A percentile compares a stretch with the other conserved stretches of the same genome.
These are phyloP conservation scores for Saccharomyces pastorianus DNA, from an alignment of 1,139 yeast genomes.

Conservation along the genomic window DNA sequence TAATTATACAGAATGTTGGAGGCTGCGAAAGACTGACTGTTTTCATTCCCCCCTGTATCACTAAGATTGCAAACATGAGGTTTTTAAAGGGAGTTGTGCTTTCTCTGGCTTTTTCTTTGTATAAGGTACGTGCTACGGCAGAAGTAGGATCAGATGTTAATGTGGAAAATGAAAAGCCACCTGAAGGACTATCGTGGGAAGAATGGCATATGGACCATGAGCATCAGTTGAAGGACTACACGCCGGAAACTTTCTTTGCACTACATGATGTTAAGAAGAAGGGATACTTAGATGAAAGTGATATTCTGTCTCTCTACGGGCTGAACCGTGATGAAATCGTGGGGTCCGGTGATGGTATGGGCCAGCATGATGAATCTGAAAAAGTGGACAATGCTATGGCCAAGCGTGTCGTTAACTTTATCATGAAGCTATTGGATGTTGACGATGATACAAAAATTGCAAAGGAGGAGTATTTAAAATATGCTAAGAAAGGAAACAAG, in stretches of 20 bases:
- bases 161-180: constrained; percentile 35
- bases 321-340: constrained; percentile 60
- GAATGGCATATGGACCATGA: constrained; percentile 88
- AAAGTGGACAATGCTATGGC: constrained; percentile 49
- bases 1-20: background rate
- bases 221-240: constrained; percentile 68
- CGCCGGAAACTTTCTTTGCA: constrained; percentile 69
- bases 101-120: background rate
- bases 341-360: constrained; percentile 90
- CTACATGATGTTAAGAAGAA: constrained; percentile 61
- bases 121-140: background rate
- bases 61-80: background rate
- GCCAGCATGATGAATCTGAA: constrained; percentile 59
- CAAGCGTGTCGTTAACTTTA: constrained; percentile 46
- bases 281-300: constrained; percentile 49
- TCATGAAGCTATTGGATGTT: constrained; percentile 55
- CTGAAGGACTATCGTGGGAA: constrained; percentile 59
- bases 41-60: background rate
- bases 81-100: background rate
- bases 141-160: constrained; percentile 14
- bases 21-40: background rate
- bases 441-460: constrained; percentile 59
- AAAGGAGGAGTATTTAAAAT: constrained; percentile 65
- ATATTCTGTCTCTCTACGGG: constrained; percentile 77
- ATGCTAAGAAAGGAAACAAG: constrained; percentile 52